These are phyloP conservation scores for Diaporthe amygdali DNA, from an alignment of 2,329 filamentous ascomycete species.

Conservation along the genomic window DNA sequence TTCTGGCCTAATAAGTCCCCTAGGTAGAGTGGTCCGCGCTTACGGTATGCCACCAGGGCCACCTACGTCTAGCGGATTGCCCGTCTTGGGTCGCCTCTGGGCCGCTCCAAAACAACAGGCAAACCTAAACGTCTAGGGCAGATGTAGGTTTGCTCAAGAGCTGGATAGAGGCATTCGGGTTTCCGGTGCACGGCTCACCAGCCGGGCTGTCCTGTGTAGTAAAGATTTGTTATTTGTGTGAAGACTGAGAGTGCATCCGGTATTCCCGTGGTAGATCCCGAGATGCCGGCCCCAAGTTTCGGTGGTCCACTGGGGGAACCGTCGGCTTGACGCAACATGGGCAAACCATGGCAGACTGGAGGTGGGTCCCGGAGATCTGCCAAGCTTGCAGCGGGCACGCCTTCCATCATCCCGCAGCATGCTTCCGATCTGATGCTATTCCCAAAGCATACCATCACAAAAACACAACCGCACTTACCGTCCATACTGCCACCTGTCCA, in stretches of 20 bases:
- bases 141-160: not conserved
- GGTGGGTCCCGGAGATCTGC: not conserved
- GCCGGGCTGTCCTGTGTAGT: not conserved
- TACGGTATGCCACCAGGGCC: too few species aligned
- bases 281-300: not conserved
- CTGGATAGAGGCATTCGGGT: not conserved
- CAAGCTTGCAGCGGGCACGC: not conserved
- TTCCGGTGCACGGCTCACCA: not conserved
- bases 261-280: slow-evolving; percentile 4
- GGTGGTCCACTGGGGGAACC: not conserved
- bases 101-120: not conserved
- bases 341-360: not conserved
- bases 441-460: not conserved
- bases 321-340: not conserved
- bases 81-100: not conserved
- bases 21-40: too few species aligned
- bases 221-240: too few species aligned
- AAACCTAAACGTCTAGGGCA: not conserved
- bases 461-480: not conserved
- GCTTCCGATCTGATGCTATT: slow-evolving; percentile 12
- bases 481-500: not conserved
- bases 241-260: not conserved
- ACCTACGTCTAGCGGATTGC: too few species aligned
- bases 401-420: not conserved
- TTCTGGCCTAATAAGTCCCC: not conserved